phyloP scores from a whole-genome alignment of 2,329 filamentous ascomycete species.

The Lecanicillium sp. region DNA sequence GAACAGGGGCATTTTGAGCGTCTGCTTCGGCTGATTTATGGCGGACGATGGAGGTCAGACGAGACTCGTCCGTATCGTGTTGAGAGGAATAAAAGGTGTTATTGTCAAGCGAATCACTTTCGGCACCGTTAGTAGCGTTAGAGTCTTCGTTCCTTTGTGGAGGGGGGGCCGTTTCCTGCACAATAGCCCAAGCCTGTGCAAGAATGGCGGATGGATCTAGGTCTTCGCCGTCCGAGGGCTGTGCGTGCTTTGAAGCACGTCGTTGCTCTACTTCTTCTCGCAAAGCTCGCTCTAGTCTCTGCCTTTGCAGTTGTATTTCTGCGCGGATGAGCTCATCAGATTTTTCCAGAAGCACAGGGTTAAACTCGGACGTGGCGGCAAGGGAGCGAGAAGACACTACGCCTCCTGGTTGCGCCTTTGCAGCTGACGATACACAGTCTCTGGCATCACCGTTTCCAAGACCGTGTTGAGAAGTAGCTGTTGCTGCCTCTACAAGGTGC shows the following conservation, averaged over 20 bases:
- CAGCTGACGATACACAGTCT: conserved; percentile 2
- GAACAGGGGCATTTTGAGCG: conserved; percentile 7
- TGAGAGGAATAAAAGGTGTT: conserved; percentile 95
- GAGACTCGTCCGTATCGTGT: conserved; percentile 64
- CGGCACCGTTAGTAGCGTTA: conserved; percentile 46
- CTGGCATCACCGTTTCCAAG: no score
- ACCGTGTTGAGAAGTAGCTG: no score
- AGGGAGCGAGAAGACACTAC: no score
- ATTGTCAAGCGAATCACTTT: conserved; percentile 80
- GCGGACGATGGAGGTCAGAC: conserved; percentile 39
- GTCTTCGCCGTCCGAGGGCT: conserved; percentile 49
- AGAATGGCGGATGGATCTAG: conserved; percentile 68
- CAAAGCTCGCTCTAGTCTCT: conserved; percentile 69
- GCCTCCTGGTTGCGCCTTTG: conserved; percentile 1
- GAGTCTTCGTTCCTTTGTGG: conserved; percentile 45
- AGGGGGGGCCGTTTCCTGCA: conserved; percentile 58
- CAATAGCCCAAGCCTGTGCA: conserved; percentile 60
- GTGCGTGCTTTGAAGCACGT: conserved; percentile 34
- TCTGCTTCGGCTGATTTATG: conserved; percentile 29
- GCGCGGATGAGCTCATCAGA: conserved; percentile 77
- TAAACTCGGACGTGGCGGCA: conserved; percentile 10
- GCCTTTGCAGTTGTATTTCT: conserved; percentile 70
- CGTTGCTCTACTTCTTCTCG: conserved; percentile 68
- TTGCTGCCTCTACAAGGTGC: no score
- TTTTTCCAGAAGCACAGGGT: conserved; percentile 58